Conservation (phyloP, 2,329 filamentous ascomycete species). For the Apiospora pterosperma region DNA sequence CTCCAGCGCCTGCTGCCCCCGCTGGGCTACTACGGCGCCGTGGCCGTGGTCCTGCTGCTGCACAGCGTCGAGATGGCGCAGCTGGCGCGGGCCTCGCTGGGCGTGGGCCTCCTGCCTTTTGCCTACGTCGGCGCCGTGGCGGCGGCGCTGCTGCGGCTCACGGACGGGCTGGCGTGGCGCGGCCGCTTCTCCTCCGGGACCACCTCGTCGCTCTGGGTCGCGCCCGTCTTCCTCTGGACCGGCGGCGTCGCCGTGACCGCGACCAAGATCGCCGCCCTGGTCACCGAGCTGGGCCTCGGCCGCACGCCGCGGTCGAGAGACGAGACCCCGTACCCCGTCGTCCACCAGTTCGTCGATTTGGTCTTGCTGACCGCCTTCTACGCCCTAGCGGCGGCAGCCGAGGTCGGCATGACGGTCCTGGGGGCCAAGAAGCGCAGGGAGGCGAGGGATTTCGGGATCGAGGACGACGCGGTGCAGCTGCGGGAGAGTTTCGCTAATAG, state of each 20-base stretch:
- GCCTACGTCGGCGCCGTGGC: constrained; percentile 15
- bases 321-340: constrained; percentile 15
- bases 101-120: constrained; percentile 7
- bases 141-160: constrained; percentile 15
- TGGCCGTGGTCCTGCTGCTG: constrained; percentile 19
- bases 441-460: neutral
- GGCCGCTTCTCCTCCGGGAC: neutral
- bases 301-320: constrained; percentile 10
- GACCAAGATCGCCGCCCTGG: constrained; percentile 17
- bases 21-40: constrained; percentile 19
- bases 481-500: constrained; percentile 1
- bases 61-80: constrained; percentile 20
- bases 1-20: constrained; percentile 14
- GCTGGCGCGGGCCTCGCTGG: constrained; percentile 10
- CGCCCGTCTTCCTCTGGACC: constrained; percentile 18
- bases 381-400: constrained; percentile 12
- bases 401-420: constrained; percentile 10
- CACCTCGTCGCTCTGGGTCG: constrained; percentile 10
- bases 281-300: constrained; percentile 6
- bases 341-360: constrained; percentile 21
- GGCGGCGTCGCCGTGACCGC: constrained; percentile 17
- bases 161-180: constrained; percentile 13
- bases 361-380: constrained; percentile 18
- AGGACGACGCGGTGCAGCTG: constrained; percentile 8
- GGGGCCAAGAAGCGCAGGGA: constrained; percentile 1